phyloP scores from a whole-genome alignment of 805 yeast species.

The Cyberlindnera saturnus region DNA sequence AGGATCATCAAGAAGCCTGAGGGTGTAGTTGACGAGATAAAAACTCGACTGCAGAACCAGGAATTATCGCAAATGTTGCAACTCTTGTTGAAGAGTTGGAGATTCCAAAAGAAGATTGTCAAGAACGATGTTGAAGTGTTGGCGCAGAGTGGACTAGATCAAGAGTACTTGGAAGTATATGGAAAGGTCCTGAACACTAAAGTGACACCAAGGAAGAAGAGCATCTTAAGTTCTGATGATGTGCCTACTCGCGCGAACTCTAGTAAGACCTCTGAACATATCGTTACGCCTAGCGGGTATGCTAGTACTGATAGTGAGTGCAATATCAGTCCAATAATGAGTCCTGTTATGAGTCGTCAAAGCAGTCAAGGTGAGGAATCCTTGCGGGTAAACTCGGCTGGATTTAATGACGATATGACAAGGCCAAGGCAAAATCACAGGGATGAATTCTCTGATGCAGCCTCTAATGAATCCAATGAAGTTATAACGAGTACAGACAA shows the following conservation, averaged over 20 bases:
- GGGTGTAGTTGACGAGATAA: slow-evolving; percentile 6
- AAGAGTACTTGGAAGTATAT: background rate
- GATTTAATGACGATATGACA: too few relatives aligned
- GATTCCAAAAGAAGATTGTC: slow-evolving; percentile 10
- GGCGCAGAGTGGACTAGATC: background rate
- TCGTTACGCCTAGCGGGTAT: too few relatives aligned
- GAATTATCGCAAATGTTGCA: slow-evolving; percentile 15
- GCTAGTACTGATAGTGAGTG: too few relatives aligned
- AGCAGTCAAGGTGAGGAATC: too few relatives aligned
- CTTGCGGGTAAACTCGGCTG: too few relatives aligned
- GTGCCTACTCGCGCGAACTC: too few relatives aligned
- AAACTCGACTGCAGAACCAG: slow-evolving; percentile 8
- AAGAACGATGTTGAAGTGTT: background rate
- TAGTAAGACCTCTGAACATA: slow-evolving; percentile 3
- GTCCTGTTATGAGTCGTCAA: too few relatives aligned
- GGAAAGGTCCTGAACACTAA: background rate
- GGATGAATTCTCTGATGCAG: too few relatives aligned
- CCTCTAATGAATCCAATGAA: too few relatives aligned
- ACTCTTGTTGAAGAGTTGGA: slow-evolving; percentile 10
- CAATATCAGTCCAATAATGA: too few relatives aligned
- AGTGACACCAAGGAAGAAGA: background rate
- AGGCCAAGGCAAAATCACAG: too few relatives aligned
- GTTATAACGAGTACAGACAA: too few relatives aligned
- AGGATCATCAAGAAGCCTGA: slow-evolving; percentile 13
- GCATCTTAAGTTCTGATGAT: background rate